phyloP scores from a whole-genome alignment of 192 early-diverging fungal genomes.

The Dimargaris verticillata region DNA sequence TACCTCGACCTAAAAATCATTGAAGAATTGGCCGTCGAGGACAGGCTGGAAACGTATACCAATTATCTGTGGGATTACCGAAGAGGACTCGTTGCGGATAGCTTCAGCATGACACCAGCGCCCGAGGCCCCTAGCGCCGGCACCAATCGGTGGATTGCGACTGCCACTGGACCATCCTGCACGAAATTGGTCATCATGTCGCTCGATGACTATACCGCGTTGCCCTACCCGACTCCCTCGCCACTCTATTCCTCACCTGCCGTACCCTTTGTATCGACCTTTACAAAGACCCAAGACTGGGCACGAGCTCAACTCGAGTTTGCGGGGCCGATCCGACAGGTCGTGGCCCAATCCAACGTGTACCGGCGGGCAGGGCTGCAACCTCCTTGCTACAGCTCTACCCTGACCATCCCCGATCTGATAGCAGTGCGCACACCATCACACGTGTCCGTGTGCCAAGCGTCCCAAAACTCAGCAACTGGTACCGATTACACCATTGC shows the following conservation, averaged over 20 bases:
- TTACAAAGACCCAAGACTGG: neutral
- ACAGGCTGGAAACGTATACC: too few relatives aligned
- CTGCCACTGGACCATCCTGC: neutral
- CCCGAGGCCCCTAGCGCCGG: too few relatives aligned
- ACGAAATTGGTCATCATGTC: neutral
- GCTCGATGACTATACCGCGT: neutral
- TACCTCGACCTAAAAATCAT: too few relatives aligned
- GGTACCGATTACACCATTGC: neutral
- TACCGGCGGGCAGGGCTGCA: neutral
- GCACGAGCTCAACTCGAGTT: neutral
- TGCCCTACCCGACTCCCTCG: neutral
- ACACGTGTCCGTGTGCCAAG: neutral
- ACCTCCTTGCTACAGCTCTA: neutral
- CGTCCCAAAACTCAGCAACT: neutral
- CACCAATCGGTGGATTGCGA: neutral
- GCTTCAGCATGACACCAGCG: too few relatives aligned
- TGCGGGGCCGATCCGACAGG: neutral
- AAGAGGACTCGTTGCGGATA: too few relatives aligned
- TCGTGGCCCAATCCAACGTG: slow-evolving; percentile 3
- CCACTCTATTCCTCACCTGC: neutral
- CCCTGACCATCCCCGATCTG: neutral
- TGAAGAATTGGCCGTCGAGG: too few relatives aligned
- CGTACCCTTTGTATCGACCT: neutral
- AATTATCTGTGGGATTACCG: too few relatives aligned
- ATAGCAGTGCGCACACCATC: neutral